Percentiles rank a stretch among this genome's conserved stretches.
Evolutionary conservation across 192 early-diverging fungal species (phyloP).

Genomic region (Neocallimastix lanati): DNA sequence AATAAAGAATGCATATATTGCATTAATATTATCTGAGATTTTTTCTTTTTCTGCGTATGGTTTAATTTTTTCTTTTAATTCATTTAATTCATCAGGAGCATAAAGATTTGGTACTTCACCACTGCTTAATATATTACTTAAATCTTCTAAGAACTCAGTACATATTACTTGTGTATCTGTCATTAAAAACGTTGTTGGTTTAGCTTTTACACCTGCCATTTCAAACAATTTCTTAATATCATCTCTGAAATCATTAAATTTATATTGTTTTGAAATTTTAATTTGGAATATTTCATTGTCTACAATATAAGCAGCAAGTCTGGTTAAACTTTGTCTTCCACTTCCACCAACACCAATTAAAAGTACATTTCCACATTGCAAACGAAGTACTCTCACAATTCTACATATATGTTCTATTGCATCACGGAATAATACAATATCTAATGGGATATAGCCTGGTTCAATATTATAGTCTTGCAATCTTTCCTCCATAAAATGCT

Average conservation of each 20-base stretch:
- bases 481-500: constrained; percentile 17
- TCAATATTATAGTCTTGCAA: constrained; percentile 37
- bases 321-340: constrained; percentile 32
- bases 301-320: constrained; percentile 30
- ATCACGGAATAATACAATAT: constrained; percentile 37
- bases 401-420: neutral
- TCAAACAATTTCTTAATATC: constrained; percentile 35
- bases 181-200: constrained; percentile 33
- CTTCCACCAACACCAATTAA: constrained; percentile 17
- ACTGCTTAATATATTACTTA: constrained; percentile 4
- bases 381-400: neutral
- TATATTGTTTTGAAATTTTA: constrained; percentile 39
- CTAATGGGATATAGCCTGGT: constrained; percentile 30
- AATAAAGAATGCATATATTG: constrained; percentile 42
- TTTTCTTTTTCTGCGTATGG: constrained; percentile 19
- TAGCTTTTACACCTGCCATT: constrained; percentile 30
- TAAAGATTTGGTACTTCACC: constrained; percentile 1
- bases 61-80: neutral
- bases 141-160: constrained; percentile 1
- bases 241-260: constrained; percentile 27
- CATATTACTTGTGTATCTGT: constrained; percentile 42
- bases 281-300: constrained; percentile 39
- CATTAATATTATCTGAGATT: constrained; percentile 8
- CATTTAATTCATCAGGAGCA: neutral
- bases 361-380: neutral